Percentiles rank a stretch among this genome's conserved stretches.
Evolutionary conservation across 2,329 filamentous ascomycete species (phyloP).

Genomic region (Cryphonectria parasitica): DNA sequence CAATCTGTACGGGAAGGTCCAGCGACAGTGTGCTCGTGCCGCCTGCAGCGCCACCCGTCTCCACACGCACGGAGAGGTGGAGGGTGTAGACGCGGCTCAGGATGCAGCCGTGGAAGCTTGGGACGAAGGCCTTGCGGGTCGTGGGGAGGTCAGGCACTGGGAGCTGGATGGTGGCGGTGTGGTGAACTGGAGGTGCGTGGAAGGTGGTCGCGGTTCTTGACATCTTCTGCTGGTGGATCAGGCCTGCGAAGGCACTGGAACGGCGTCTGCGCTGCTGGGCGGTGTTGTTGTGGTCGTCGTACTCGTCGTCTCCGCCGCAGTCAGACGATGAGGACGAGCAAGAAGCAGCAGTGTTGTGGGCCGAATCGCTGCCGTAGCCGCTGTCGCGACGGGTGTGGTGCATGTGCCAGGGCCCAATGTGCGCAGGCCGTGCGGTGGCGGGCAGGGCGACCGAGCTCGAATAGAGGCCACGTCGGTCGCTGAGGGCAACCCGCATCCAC

Average conservation of each 20-base stretch:
- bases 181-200: conserved; percentile 39
- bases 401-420: conserved; percentile 48
- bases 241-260: conserved; percentile 5
- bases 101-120: conserved; percentile 63
- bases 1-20: conserved; percentile 55
- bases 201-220: too few relatives aligned
- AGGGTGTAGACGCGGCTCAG: conserved; percentile 59
- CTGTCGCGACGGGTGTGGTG: conserved; percentile 52
- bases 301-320: conserved; percentile 36
- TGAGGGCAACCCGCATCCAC: conserved; percentile 42
- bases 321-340: conserved; percentile 36
- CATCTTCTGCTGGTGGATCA: background rate
- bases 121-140: conserved; percentile 54
- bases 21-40: conserved; percentile 49
- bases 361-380: conserved; percentile 53
- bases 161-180: conserved; percentile 49
- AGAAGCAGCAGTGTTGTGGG: conserved; percentile 36
- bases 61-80: conserved; percentile 47
- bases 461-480: conserved; percentile 51
- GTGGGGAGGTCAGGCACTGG: conserved; percentile 51
- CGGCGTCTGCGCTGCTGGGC: conserved; percentile 19
- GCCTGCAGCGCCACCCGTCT: conserved; percentile 35
- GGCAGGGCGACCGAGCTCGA: conserved; percentile 49
- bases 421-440: conserved; percentile 34
- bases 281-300: conserved; percentile 28